Evolutionary conservation across 306 rosid genomes (phyloP).

Genomic region (Citrullus mucosospermus): DNA sequence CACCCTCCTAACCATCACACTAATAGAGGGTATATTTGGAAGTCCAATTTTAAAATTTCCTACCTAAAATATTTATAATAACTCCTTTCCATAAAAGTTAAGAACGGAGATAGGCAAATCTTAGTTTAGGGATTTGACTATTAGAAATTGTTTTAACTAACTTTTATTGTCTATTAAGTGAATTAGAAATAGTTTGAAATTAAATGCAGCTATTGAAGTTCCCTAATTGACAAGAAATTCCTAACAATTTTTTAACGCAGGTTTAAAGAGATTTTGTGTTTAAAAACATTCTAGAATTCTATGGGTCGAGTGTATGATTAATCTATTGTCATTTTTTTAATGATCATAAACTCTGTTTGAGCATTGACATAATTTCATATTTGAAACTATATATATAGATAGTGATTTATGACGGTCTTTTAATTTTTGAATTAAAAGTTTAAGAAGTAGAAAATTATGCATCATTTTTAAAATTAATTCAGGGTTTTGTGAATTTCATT

Average conservation of each 20-base stretch:
- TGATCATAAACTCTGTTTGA: not conserved
- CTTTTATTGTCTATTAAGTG: not conserved
- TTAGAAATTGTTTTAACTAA: not conserved
- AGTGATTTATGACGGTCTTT: too few species aligned
- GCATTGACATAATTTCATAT: too few species aligned
- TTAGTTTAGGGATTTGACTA: not conserved
- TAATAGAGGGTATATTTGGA: not conserved
- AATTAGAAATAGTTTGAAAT: not conserved
- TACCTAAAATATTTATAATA: not conserved
- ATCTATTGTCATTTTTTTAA: too few species aligned
- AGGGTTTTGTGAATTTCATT: not conserved
- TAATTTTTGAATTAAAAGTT: not conserved
- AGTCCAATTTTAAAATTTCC: not conserved
- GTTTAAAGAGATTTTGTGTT: too few species aligned
- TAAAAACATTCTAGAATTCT: too few species aligned
- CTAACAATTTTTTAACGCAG: not conserved
- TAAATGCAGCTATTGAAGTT: too few species aligned
- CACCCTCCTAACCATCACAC: not conserved
- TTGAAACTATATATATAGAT: too few species aligned
- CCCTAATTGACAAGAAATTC: not conserved
- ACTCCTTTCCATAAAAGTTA: not conserved
- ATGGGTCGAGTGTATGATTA: too few species aligned
- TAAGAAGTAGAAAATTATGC: not conserved
- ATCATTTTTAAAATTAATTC: not conserved
- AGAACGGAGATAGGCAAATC: too few species aligned